phyloP scores from a whole-genome alignment of 306 rosid species.

The apple (Malus domestica) region ASM211411v1 NC_041801.1:3860001-3860500 shows the following conservation, averaged over 20 bases:
- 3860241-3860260: conserved; percentile 18
- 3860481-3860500: conserved; percentile 31
- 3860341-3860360: conserved; percentile 33
- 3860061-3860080: conserved; percentile 35
- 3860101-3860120: conserved; percentile 42
- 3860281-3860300: conserved; percentile 30
- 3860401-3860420: conserved; percentile 22
- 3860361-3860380: conserved; percentile 35
- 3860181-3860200: conserved; percentile 33
- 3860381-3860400: conserved; percentile 40
- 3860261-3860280: conserved; percentile 20
- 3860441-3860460: conserved; percentile 32
- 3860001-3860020: conserved; percentile 20
- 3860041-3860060: conserved; percentile 32
- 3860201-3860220: conserved; percentile 37
- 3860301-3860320: conserved; percentile 27
- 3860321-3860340: conserved; percentile 22
- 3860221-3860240: conserved; percentile 37
- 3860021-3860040: conserved; percentile 7
- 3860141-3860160: conserved; percentile 33
- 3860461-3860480: conserved; percentile 30
- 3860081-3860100: conserved; percentile 43
- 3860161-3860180: conserved; percentile 29
- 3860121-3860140: conserved; percentile 24
- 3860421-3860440: conserved; percentile 15